phyloP scores from a whole-genome alignment of 345 rosid genomes.

The Nephelium lappaceum region DNA sequence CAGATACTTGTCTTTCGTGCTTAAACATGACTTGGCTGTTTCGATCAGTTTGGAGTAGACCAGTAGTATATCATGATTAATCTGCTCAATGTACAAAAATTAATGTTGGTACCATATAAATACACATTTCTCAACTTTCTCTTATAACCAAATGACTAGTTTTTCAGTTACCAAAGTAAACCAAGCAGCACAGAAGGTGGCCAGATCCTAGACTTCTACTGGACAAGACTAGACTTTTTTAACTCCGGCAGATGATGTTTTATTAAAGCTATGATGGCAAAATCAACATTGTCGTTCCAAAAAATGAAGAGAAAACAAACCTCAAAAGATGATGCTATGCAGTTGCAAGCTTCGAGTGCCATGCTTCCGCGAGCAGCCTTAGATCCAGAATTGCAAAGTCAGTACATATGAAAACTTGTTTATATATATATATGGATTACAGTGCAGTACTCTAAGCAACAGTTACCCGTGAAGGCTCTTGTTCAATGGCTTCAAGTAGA shows the following conservation, averaged over 20 bases:
- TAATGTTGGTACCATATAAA: neutral
- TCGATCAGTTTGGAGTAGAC: conserved; percentile 66
- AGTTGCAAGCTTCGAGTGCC: conserved; percentile 95
- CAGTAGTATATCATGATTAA: conserved; percentile 37
- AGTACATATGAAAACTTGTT: conserved; percentile 12
- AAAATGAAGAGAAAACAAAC: conserved; percentile 38
- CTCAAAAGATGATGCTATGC: conserved; percentile 62
- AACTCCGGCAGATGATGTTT: neutral
- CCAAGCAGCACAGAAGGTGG: neutral
- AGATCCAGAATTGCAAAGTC: conserved; percentile 29
- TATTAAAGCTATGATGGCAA: neutral
- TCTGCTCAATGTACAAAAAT: conserved; percentile 42
- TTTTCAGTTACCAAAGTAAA: no score
- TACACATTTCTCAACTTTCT: neutral
- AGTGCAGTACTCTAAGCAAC: neutral
- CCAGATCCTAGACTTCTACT: neutral
- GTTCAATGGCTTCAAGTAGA: conserved; percentile 55
- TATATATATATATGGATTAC: neutral
- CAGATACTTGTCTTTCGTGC: conserved; percentile 49
- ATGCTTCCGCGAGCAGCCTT: conserved; percentile 71
- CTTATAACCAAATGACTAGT: no score
- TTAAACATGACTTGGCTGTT: conserved; percentile 56
- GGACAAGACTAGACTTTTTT: neutral
- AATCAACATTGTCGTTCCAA: neutral
- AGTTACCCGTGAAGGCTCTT: conserved; percentile 68